phyloP scores from a whole-genome alignment of 768 basidiomycete species.

The Kwoniella bestiolae region DNA sequence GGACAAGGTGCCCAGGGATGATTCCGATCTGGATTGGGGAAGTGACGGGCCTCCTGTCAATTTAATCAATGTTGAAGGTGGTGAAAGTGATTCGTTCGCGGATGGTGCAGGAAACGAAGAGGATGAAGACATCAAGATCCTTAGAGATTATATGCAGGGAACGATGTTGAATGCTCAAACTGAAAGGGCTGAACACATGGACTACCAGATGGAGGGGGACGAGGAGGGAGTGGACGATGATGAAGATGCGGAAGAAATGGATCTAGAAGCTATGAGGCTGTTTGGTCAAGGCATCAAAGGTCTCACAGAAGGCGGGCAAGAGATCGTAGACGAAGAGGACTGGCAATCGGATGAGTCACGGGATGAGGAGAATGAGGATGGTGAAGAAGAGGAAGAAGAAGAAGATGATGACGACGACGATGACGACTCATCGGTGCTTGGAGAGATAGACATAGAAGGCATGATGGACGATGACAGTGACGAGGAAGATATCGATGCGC shows the following conservation, averaged over 20 bases:
- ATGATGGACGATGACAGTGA: conserved; percentile 50
- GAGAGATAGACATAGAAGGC: conserved; percentile 14
- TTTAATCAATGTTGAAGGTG: conserved; percentile 26
- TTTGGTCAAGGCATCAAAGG: conserved; percentile 30
- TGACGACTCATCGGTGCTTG: conserved; percentile 16
- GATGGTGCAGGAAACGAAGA: neutral
- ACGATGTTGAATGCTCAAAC: conserved; percentile 36
- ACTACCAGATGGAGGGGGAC: conserved; percentile 13
- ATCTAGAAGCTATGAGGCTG: conserved; percentile 19
- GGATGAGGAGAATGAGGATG: conserved; percentile 2
- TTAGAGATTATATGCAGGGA: conserved; percentile 49
- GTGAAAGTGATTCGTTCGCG: conserved; percentile 4
- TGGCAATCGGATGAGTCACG: conserved; percentile 14
- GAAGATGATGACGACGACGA: conserved; percentile 16
- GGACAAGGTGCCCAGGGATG: conserved; percentile 32
- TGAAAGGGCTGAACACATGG: conserved; percentile 20
- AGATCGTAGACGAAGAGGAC: conserved; percentile 22
- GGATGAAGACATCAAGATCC: conserved; percentile 37
- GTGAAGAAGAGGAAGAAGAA: conserved; percentile 13
- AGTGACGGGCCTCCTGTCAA: conserved; percentile 49
- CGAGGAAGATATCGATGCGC: conserved; percentile 34
- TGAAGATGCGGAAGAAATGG: conserved; percentile 24
- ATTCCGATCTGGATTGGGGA: conserved; percentile 57
- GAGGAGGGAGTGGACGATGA: conserved; percentile 54
- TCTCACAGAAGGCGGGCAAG: conserved; percentile 13